Conservation (phyloP, 805 yeast genomes). For the Starmerella apis region DNA sequence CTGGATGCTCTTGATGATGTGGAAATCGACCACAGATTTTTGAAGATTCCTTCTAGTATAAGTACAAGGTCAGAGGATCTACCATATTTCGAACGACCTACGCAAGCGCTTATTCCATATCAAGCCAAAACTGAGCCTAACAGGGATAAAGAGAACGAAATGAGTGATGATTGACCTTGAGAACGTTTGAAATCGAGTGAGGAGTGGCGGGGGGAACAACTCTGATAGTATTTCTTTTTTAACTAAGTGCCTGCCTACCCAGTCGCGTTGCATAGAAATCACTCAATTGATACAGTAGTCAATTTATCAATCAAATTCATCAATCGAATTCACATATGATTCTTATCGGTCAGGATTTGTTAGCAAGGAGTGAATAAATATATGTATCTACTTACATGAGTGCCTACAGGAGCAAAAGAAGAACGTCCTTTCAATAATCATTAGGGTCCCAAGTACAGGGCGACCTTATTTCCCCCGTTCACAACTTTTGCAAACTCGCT, state of each 20-base stretch:
- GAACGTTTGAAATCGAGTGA: background rate
- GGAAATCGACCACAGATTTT: constrained; percentile 20
- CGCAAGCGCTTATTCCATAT: constrained; percentile 19
- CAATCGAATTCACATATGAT: too few species aligned
- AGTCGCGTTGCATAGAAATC: too few species aligned
- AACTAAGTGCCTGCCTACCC: too few species aligned
- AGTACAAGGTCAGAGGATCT: background rate
- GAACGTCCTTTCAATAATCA: background rate
- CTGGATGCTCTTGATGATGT: constrained; percentile 21
- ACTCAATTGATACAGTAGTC: too few species aligned
- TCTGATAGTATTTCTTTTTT: too few species aligned
- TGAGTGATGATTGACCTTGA: background rate
- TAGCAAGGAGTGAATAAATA: background rate
- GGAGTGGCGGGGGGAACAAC: too few species aligned
- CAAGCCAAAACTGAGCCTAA: background rate
- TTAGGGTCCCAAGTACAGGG: constrained; percentile 23
- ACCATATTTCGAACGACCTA: constrained; percentile 19
- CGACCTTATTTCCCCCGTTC: constrained; percentile 29
- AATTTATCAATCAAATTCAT: too few species aligned
- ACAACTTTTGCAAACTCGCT: constrained; percentile 28
- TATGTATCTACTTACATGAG: background rate
- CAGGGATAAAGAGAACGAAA: background rate
- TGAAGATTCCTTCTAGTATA: constrained; percentile 17
- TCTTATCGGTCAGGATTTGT: too few species aligned
- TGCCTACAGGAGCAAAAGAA: background rate